These are phyloP conservation scores for Eucalyptus melliodora DNA, from an alignment of 345 rosid genomes.

Conservation along the genomic window DNA sequence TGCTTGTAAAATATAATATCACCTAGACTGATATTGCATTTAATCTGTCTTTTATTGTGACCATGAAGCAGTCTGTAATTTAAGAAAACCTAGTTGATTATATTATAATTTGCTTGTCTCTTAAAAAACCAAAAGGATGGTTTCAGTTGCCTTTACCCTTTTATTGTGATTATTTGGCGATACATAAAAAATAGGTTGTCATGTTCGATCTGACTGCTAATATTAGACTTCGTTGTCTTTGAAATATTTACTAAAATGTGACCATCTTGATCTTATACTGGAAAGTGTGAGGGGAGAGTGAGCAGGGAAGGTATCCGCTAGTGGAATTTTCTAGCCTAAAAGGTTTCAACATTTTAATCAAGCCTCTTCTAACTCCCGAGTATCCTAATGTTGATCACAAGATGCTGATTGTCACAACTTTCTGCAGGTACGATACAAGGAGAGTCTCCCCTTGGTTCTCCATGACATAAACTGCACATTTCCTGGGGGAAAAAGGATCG, in stretches of 20 bases:
- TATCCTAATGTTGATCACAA: background rate
- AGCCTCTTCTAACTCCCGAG: background rate
- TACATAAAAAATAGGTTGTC: background rate
- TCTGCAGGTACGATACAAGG: conserved; percentile 84
- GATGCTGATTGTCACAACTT: background rate
- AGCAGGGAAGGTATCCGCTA: background rate
- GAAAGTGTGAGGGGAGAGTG: background rate
- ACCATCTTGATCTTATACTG: background rate
- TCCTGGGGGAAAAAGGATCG: conserved; percentile 96
- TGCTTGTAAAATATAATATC: background rate
- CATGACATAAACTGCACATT: conserved; percentile 73
- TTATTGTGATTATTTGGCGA: background rate
- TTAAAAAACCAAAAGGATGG: background rate
- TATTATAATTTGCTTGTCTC: background rate
- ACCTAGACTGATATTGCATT: background rate
- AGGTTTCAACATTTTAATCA: background rate
- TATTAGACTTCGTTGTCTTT: background rate
- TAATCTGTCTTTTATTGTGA: background rate
- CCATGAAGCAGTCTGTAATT: background rate
- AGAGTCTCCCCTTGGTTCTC: conserved; percentile 92
- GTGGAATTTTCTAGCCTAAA: background rate
- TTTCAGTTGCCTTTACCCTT: background rate
- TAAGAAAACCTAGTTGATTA: background rate
- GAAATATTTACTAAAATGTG: background rate
- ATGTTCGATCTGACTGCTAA: background rate